Evolutionary conservation across 345 rosid genomes (phyloP).

Genomic region (Syzygium aqueum): DNA sequence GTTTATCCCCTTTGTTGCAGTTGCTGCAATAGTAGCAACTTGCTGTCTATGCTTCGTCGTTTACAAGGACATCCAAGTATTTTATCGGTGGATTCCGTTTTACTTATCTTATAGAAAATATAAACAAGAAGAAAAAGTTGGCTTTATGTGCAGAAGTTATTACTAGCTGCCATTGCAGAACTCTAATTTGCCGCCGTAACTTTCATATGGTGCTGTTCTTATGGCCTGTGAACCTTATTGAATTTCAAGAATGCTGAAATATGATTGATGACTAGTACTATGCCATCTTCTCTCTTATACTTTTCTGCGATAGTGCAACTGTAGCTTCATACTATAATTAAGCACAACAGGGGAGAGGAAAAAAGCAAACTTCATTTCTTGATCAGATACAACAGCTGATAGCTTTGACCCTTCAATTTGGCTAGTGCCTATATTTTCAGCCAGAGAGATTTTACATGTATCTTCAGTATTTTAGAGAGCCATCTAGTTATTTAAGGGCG

Average conservation of each 20-base stretch:
- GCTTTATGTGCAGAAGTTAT: background rate
- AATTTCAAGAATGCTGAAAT: background rate
- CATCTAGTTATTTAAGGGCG: background rate
- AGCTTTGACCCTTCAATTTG: background rate
- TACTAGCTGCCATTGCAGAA: background rate
- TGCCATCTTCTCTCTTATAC: background rate
- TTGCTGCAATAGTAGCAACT: background rate
- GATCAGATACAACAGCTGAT: background rate
- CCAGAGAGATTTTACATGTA: background rate
- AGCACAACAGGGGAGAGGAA: background rate
- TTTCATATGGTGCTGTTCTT: background rate
- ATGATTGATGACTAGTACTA: background rate
- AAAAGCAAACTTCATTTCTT: background rate
- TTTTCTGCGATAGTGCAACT: background rate
- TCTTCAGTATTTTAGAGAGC: background rate
- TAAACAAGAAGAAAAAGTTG: background rate
- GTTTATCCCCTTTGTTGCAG: background rate
- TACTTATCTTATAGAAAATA: background rate
- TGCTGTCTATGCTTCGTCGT: background rate
- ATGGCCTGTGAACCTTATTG: background rate
- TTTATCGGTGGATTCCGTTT: background rate
- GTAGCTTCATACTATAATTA: background rate
- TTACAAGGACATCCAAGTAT: background rate
- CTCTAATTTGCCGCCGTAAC: background rate
- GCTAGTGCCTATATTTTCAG: background rate